phyloP scores from a whole-genome alignment of 2,329 filamentous ascomycete genomes.

The Colletotrichum viniferum region DNA sequence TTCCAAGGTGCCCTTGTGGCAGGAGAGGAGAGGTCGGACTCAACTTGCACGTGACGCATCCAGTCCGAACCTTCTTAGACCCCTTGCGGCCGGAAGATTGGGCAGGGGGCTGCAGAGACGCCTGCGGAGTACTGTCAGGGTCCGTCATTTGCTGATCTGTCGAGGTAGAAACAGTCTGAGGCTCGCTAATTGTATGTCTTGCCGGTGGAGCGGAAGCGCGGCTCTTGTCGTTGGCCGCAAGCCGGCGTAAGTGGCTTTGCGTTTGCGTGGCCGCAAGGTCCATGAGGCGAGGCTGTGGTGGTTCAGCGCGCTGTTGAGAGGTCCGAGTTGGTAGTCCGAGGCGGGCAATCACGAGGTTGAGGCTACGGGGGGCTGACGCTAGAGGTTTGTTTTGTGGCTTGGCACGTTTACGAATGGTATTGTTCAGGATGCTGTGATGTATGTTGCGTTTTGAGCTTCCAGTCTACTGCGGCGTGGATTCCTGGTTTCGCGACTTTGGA shows the following conservation, averaged over 20 bases:
- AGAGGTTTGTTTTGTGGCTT: not conserved
- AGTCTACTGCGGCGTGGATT: not conserved
- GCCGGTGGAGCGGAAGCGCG: not conserved
- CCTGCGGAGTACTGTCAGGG: not conserved
- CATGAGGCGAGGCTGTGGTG: not conserved
- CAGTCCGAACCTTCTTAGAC: slow-evolving; percentile 51
- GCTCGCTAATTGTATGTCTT: not conserved
- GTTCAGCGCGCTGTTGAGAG: not conserved
- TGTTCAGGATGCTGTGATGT: not conserved
- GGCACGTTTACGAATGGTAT: not conserved
- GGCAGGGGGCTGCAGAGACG: not conserved
- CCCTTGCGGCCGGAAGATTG: slow-evolving; percentile 38
- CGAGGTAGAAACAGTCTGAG: not conserved
- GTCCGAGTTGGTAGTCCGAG: slow-evolving; percentile 14
- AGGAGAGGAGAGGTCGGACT: slow-evolving; percentile 27
- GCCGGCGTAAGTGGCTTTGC: not conserved
- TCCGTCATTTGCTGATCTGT: not conserved
- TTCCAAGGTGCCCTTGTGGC: not conserved
- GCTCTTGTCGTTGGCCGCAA: not conserved
- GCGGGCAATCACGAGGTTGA: not conserved
- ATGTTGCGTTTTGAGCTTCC: not conserved
- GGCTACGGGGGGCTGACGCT: not conserved
- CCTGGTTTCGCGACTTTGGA: not conserved
- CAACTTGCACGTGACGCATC: slow-evolving; percentile 61
- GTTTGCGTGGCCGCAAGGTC: not conserved